These are phyloP conservation scores for Cladosporium sp. DNA, from an alignment of 2,329 filamentous ascomycete genomes.

Conservation along the genomic window DNA sequence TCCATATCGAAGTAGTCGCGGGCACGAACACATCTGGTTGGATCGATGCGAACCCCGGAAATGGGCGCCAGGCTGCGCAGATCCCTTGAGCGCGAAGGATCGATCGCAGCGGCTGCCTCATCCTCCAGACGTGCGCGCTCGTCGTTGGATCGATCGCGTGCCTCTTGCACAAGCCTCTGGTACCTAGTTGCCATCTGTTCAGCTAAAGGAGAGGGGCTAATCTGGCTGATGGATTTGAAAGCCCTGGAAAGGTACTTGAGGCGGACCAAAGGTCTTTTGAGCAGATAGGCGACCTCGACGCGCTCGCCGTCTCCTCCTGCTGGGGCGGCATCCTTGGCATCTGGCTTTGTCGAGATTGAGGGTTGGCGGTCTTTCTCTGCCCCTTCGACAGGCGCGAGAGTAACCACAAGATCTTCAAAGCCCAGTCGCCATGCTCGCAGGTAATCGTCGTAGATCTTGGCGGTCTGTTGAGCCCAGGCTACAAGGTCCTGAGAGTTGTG, in stretches of 20 bases:
- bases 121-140: conserved; percentile 75
- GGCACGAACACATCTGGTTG: conserved; percentile 78
- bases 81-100: conserved; percentile 77
- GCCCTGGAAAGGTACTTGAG: conserved; percentile 86
- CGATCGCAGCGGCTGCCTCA: conserved; percentile 80
- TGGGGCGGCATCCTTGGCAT: neutral
- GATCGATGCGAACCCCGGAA: conserved; percentile 69
- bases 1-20: conserved; percentile 88
- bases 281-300: conserved; percentile 88
- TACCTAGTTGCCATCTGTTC: conserved; percentile 63
- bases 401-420: conserved; percentile 92
- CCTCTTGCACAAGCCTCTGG: conserved; percentile 72
- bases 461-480: conserved; percentile 76
- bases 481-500: conserved; percentile 71
- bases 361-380: conserved; percentile 55
- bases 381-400: conserved; percentile 75
- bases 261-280: conserved; percentile 84
- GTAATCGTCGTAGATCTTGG: conserved; percentile 81
- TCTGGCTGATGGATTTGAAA: conserved; percentile 66
- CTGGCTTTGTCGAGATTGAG: conserved; percentile 42
- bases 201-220: conserved; percentile 57
- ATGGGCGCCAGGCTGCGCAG: conserved; percentile 73
- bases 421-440: conserved; percentile 86
- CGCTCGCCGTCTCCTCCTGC: conserved; percentile 74
- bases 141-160: conserved; percentile 71